These are phyloP conservation scores for Brettanomyces custersianus DNA, from an alignment of 805 yeast species.

Conservation along the genomic window DNA sequence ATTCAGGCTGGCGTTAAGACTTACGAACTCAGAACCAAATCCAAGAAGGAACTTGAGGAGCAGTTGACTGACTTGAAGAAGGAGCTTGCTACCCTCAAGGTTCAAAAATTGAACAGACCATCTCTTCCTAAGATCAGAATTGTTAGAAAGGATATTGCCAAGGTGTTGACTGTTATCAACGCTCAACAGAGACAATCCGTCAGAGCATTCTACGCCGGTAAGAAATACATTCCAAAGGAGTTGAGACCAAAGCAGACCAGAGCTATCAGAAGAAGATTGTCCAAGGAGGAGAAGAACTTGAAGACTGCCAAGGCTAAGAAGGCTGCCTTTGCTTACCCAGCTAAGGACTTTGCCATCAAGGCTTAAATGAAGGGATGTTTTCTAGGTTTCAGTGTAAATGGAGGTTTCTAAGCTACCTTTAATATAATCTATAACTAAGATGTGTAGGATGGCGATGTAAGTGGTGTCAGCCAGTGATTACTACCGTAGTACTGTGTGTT, in stretches of 20 bases:
- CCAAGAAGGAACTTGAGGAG: slow-evolving; percentile 92
- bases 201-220: slow-evolving; percentile 89
- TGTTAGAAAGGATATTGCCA: slow-evolving; percentile 97
- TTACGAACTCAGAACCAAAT: slow-evolving; percentile 93
- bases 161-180: slow-evolving; percentile 95
- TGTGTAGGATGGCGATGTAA: too few species aligned
- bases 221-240: slow-evolving; percentile 96
- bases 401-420: too few species aligned
- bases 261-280: slow-evolving; percentile 96
- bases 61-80: slow-evolving; percentile 94
- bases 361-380: slow-evolving; percentile 47
- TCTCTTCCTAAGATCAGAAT: slow-evolving; percentile 94
- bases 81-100: slow-evolving; percentile 93
- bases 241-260: slow-evolving; percentile 99
- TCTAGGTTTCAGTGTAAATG: slow-evolving; percentile 3
- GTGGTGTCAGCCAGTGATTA: too few species aligned
- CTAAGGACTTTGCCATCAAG: slow-evolving; percentile 96
- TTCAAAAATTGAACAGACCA: slow-evolving; percentile 87
- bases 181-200: slow-evolving; percentile 92
- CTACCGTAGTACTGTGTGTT: too few species aligned
- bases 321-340: slow-evolving; percentile 94
- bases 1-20: slow-evolving; percentile 81
- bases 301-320: slow-evolving; percentile 85
- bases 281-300: slow-evolving; percentile 75
- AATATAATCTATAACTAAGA: slow-evolving; percentile 2